Percentiles rank a stretch among this genome's conserved stretches.
These are phyloP conservation scores for Gigaspora rosea DNA, from an alignment of 192 early-diverging fungal species.

Conservation along the genomic window DNA sequence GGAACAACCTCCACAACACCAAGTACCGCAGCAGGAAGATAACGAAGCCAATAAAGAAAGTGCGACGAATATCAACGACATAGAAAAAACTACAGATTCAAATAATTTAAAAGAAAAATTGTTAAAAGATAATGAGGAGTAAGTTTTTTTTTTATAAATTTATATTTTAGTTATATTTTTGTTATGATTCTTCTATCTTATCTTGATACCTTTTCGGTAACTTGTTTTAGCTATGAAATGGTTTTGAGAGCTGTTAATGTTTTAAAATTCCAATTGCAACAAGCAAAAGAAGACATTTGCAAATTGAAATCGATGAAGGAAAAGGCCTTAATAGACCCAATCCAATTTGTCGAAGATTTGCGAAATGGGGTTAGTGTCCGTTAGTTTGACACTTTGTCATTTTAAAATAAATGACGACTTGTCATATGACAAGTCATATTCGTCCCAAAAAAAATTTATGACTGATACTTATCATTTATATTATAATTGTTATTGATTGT, in stretches of 20 bases:
- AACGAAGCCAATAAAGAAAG: background rate
- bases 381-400: background rate
- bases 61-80: background rate
- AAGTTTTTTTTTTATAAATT: background rate
- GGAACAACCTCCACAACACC: background rate
- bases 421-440: too few relatives aligned
- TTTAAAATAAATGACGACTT: too few relatives aligned
- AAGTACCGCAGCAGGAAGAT: background rate
- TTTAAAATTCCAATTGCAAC: constrained; percentile 16
- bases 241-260: background rate
- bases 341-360: background rate
- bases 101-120: constrained; percentile 1
- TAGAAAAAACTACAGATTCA: background rate
- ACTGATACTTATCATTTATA: too few relatives aligned
- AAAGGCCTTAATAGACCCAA: background rate
- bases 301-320: constrained; percentile 11
- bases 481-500: too few relatives aligned
- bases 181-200: background rate
- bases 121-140: constrained; percentile 11
- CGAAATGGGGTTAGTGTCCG: constrained; percentile 4
- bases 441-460: too few relatives aligned
- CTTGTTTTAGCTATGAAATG: constrained; percentile 19
- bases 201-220: background rate
- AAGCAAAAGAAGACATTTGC: constrained; percentile 6
- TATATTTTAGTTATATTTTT: background rate